Evolutionary conservation across 768 basidiomycete species (phyloP), one percentile per base, ranked within the genome.

Genomic region (Tricholoma furcatifolium): DNA sequence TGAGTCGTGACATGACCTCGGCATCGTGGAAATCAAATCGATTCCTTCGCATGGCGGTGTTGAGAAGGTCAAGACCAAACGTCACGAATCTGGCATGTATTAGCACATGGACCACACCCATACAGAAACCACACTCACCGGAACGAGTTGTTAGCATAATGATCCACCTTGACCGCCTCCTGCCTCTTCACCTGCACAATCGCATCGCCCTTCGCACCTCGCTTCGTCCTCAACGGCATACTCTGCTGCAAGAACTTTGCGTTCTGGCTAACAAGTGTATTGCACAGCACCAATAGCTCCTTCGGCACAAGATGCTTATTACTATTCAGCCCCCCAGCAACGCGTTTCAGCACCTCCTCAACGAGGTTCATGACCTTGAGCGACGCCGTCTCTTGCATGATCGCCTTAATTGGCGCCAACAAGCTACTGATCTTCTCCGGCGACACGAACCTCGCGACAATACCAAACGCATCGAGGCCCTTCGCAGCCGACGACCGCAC

Each of bases 21-120:
- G 76, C 56, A 59, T 97, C 86, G 21, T 81, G 81, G 63, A 96
- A 86, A 64, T 96, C 86, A 62, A 99, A 94, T 17, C 86, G 87
- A 51, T 84, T 88, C 6, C 93, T 83, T 43, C 91, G 84, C 63
- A 91, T 82, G 0, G 93, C 93, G 3, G 92, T 90, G 60, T 88
- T 82, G 64, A 98, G 87, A 4, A 99, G 75, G 48, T 98, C 94
- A 38, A 98, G 76, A 38, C 97, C 97, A 60, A 99, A 93, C 5
- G 84, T 80, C 27, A 97, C 84, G 61, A 98, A 98, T 21, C 89
- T 93, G 56, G 2, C 18, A 23, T 42, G 36, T 24, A 21, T 46
- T 55, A 53, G 56, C 50, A 55, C 39, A 53, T 8, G 12, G 27
- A 8, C 8, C 15, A 43, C 24, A 42, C 36, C 21, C 30, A 20